Base-by-base conservation (phyloP, 768 basidiomycete genomes). In the Chalciporus sphaerocephalus region DNA sequence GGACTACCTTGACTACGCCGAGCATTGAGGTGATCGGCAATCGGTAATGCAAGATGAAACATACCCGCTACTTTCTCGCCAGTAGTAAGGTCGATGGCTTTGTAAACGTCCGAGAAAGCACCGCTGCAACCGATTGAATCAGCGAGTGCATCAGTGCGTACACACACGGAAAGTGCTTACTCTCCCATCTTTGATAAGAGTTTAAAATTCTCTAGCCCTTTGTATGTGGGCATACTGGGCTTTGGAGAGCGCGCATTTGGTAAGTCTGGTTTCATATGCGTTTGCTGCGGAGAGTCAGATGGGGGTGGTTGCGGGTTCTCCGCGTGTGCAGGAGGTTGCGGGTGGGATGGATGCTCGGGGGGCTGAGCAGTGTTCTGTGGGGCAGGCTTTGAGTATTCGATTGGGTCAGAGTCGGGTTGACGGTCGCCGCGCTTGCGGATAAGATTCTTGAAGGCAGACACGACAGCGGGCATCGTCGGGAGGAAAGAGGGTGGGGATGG, bases 61-160 rank as follows among this genome's bases (percentile, higher is more conserved):
- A 55, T 63, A 85, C 93, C 85, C 53, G 94, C 94, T 35, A 93
- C 85, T 65, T 83, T 86, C 58, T 83, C 76, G 33, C 83, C 83
- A 10, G 83, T 85, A 28, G 74, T 70, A 38, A 80, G 74, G 62
- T 97, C 88, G 44, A 86, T 56, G 12, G 92, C 95, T 63, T 89
- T 90, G 76, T 95, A 99, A 8, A 99, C 95, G 61, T 96, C 92
- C n/a, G 94, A 97, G 65, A 99, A 99, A 34, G 95, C 95, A 48
- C 95, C 95, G 58, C 84, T 90, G 57, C 24, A 48, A 65, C 46
- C 43, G 33, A 32, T 34, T 64, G 39, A 48, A 44, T 46, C 30
- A 32, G 30, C 30, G 6, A 7, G 28, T 27, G 38, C 43, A 36
- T 38, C 45, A 40, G 44, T 46, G 36, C 35, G 27, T 46, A 42